These are phyloP conservation scores for Litsea cubeba DNA, from an alignment of 164 flowering plant genomes.

Conservation along the genomic window DNA sequence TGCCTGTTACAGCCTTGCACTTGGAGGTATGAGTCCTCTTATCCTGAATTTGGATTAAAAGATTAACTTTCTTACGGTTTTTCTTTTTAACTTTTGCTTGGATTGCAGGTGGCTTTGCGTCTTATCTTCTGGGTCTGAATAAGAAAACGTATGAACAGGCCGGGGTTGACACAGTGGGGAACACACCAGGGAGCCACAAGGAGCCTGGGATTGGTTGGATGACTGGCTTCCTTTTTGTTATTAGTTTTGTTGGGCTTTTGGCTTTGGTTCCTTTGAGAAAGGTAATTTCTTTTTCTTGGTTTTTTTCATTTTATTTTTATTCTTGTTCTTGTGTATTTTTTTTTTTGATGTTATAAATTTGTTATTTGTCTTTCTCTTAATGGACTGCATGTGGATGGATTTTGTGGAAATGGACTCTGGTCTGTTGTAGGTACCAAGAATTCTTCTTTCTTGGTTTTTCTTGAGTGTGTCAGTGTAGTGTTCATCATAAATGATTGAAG, in stretches of 20 bases:
- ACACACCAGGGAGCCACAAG: slow-evolving; percentile 44
- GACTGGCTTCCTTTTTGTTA: slow-evolving; percentile 52
- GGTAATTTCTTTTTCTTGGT: slow-evolving; percentile 27
- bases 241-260: slow-evolving; percentile 80
- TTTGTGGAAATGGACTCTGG: neutral
- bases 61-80: neutral
- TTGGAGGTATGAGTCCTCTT: slow-evolving; percentile 51
- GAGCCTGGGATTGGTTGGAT: slow-evolving; percentile 89
- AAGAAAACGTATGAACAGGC: slow-evolving; percentile 67
- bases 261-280: slow-evolving; percentile 85
- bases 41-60: neutral
- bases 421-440: neutral
- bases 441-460: neutral
- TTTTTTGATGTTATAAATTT: too few relatives aligned
- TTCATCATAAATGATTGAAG: neutral
- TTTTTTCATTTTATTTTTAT: neutral
- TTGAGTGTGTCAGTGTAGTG: too few relatives aligned
- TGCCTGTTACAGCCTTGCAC: slow-evolving; percentile 81
- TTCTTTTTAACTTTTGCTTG: neutral
- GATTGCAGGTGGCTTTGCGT: slow-evolving; percentile 81
- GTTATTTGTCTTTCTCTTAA: neutral
- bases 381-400: neutral
- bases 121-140: slow-evolving; percentile 74
- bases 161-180: slow-evolving; percentile 59
- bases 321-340: too few relatives aligned